Evolutionary conservation across 2,329 filamentous ascomycete species (phyloP), one percentile per base, ranked within the genome.

Genomic region (Diaporthe helianthi): DNA sequence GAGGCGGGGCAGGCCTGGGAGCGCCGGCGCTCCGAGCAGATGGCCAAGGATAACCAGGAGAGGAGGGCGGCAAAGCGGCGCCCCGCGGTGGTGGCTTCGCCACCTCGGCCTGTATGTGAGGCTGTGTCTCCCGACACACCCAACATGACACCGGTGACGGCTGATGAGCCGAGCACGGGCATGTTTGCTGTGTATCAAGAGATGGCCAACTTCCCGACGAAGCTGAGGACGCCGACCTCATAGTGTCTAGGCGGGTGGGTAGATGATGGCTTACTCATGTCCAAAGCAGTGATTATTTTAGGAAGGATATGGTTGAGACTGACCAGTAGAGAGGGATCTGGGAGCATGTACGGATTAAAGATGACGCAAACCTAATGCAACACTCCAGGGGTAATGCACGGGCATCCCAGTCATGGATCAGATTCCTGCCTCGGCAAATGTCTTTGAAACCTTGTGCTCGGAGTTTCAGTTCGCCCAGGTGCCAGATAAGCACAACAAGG

Each of bases 161-260:
- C 44, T 22, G 31, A 61, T 17, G 31, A 26, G 15, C 54, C 52
- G 10, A 64, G 61, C 53, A 69, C 69, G 1, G 69, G 69, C 1
- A 71, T 71, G 67, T 63, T 69, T 44, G 67, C 69, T 24, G 67
- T 71, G 10, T 71, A 71, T 38, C 67, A 71, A 17, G 63, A 63
- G 4, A n/a, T 71, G 41, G 47, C 41, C 24, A 64, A n/a, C 10
- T 17, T 29, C 1, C 31, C 52, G 6, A 13, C 44, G n/a, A 67
- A 51, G 31, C 4, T n/a, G 9, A 53, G 65, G 4, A 51, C 44
- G 10, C 31, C 52, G 19, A 49, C 33, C 38, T 33, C 33, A 3
- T 63, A 49, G 29, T 12, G n/a, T 19, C 2, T 3, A 1, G 12
- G 4, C 4, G 10, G 12, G 26, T 33, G 24, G 5, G 1, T 7